Evolutionary conservation across 2,329 filamentous ascomycete genomes (phyloP).

Genomic region (Xylariaceae sp.): DNA sequence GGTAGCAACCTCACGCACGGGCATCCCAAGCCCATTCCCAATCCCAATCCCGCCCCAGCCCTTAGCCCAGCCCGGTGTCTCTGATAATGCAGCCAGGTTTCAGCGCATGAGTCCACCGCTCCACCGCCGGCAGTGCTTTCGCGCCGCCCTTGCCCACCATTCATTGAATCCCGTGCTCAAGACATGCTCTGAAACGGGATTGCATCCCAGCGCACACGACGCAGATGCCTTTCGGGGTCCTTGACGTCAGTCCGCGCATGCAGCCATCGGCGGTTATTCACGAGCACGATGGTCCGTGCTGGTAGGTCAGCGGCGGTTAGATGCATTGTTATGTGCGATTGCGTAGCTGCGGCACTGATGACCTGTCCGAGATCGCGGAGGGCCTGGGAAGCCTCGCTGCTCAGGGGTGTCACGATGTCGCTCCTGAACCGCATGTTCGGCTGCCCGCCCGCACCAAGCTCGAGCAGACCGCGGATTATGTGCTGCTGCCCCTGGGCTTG

Average conservation of each 20-base stretch:
- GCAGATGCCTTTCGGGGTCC: constrained; percentile 34
- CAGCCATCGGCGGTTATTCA: constrained; percentile 35
- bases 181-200: constrained; percentile 20
- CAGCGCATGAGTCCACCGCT: no score
- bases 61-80: no score
- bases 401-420: constrained; percentile 32
- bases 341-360: constrained; percentile 16
- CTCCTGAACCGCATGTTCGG: constrained; percentile 29
- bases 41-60: no score
- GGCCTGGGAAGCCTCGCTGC: constrained; percentile 19
- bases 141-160: no score
- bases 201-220: constrained; percentile 35
- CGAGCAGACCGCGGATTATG: constrained; percentile 1
- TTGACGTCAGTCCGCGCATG: constrained; percentile 32
- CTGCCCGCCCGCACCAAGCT: not conserved
- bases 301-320: constrained; percentile 29
- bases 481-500: not conserved
- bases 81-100: no score
- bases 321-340: constrained; percentile 20
- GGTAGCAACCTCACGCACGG: no score
- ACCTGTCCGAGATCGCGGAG: constrained; percentile 25
- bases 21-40: no score
- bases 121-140: no score
- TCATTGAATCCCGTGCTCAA: no score
- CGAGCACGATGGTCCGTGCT: constrained; percentile 28